Base-by-base conservation (phyloP, 768 basidiomycete species). In the Dacryopinax primogenitus region DNA sequence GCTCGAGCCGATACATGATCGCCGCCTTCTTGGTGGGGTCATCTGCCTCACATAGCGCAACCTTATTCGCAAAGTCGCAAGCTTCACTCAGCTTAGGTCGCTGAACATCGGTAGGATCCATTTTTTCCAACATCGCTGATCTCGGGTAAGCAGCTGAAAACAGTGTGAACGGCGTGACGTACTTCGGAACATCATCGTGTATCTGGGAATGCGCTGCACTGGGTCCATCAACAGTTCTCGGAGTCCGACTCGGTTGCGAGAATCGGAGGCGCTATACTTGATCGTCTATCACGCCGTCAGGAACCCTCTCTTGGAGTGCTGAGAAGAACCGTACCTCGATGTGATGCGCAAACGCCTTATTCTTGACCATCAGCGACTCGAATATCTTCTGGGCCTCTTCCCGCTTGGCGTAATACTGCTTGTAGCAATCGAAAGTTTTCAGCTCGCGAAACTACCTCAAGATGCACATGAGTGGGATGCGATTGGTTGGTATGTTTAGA, bases 191-290 rank as follows among this genome's bases (percentile, higher is more conserved):
- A 98, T 81, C 28, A 98, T 79, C 0, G 92, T 94, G 75, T 97
- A 97, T 68, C 95, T 81, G 2, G 94, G 93, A 71, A 98, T 92
- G 34, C 94, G 85, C 72, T 98, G 94, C 3, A 96, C 91, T 16
- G 94, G 94, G 69, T 98, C 94, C 86, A 95, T 95, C 23, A 97
- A 80, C 62, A 96, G 82, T 73, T 95, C 93, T 30, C 93, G 83
- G 64, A 97, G 78, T 45, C 90, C 92, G 65, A 95, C 83, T 39
- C 92, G 88, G 72, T 90, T 92, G 70, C 81, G 81, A 33, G 80
- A 74, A 69, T 90, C 90, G 23, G 83, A 78, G 16, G 83, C 83
- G 68, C 86, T 84, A 72, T 94, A 95, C 78, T 95, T 93, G 74
- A 91, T 86, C 65, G 86, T 86, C 90, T 93, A 70, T 18, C 6